These are phyloP conservation scores for Rugosomyces carneus DNA, from an alignment of 1,284 basidiomycete genomes.

Conservation along the genomic window DNA sequence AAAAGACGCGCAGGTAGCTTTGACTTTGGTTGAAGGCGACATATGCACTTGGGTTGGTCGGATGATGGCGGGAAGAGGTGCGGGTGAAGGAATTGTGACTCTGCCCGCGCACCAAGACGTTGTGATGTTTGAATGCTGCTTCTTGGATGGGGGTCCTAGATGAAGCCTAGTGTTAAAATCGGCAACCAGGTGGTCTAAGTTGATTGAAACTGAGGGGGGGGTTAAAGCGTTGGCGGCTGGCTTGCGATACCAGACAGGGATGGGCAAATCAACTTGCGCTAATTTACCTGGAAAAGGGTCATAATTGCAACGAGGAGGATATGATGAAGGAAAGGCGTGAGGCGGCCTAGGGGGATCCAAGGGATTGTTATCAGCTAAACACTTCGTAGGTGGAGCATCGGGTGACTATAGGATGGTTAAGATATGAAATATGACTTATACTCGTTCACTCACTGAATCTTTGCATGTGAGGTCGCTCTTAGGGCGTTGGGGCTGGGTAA, in stretches of 20 bases:
- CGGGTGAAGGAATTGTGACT: slow-evolving; percentile 15
- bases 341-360: not conserved
- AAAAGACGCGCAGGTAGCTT: not conserved
- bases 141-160: slow-evolving; percentile 11
- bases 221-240: slow-evolving; percentile 10
- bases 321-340: slow-evolving; percentile 27
- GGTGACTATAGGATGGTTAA: not conserved
- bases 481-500: not conserved
- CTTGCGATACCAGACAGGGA: slow-evolving; percentile 20
- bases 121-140: not conserved
- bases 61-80: slow-evolving; percentile 20
- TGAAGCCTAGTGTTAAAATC: slow-evolving; percentile 19
- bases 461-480: not conserved
- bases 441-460: not conserved
- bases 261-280: slow-evolving; percentile 5
- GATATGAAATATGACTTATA: not conserved
- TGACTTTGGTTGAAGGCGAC: not conserved
- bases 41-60: not conserved
- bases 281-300: slow-evolving; percentile 23
- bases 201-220: not conserved
- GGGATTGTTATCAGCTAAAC: not conserved
- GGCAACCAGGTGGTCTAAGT: slow-evolving; percentile 10
- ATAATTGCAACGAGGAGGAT: slow-evolving; percentile 19
- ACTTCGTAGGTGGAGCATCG: too few relatives aligned
- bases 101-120: slow-evolving; percentile 18